A percentile compares a stretch with the other conserved stretches of the same genome.
Conservation (phyloP, 495 filamentous ascomycete species). For the Aspergillus kassunensis region DNA sequence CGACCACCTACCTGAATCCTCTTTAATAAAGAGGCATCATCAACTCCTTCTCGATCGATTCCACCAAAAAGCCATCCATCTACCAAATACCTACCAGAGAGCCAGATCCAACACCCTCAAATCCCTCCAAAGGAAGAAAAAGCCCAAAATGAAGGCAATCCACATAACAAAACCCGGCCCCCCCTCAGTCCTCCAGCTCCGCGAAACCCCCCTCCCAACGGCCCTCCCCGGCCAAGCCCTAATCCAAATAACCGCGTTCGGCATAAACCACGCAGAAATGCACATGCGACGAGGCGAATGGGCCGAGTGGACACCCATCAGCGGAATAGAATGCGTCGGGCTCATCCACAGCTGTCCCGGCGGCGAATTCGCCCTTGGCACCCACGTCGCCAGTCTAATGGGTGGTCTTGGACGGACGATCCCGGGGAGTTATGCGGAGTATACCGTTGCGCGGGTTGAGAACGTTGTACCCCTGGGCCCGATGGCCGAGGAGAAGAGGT, state of each 20-base stretch:
- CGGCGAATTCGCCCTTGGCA: constrained; percentile 31
- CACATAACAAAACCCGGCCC: constrained; percentile 31
- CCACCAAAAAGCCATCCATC: no score
- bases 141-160: constrained; percentile 35
- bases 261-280: constrained; percentile 49
- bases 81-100: constrained; percentile 26
- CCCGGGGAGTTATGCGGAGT: constrained; percentile 42
- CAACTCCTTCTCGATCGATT: no score
- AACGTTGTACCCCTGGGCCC: constrained; percentile 36
- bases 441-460: constrained; percentile 23
- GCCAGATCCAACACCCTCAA: constrained; percentile 40
- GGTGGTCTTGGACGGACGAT: constrained; percentile 40
- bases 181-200: constrained; percentile 17
- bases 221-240: constrained; percentile 34
- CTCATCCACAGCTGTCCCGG: constrained; percentile 34
- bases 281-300: constrained; percentile 51
- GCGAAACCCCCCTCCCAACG: no score
- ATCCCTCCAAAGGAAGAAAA: no score
- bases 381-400: constrained; percentile 39
- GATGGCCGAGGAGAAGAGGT: not conserved
- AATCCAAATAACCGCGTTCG: constrained; percentile 42
- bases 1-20: no score
- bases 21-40: no score
- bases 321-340: constrained; percentile 46
- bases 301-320: constrained; percentile 42